Conservation (phyloP, 768 basidiomycete species). For the Russula griseocarnosa region DNA sequence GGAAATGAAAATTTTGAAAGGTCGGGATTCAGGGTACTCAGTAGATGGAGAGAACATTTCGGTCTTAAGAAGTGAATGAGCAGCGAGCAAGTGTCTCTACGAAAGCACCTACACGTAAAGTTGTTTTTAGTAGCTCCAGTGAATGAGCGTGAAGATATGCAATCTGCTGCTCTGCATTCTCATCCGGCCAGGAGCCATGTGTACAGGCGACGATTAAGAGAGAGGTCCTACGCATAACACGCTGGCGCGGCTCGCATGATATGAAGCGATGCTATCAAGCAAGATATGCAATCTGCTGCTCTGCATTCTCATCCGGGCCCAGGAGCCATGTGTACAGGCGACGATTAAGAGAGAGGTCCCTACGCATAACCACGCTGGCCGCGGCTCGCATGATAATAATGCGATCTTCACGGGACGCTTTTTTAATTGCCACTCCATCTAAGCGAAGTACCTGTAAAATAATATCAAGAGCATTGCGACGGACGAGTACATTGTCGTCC, state of each 20-base stretch:
- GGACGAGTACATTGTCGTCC: conserved; percentile 89
- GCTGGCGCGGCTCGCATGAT: conserved; percentile 80
- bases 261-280: too few relatives aligned
- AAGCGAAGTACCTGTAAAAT: conserved; percentile 71
- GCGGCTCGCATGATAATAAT: conserved; percentile 83
- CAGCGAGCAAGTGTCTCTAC: not conserved
- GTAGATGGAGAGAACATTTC: conserved; percentile 74
- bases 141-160: conserved; percentile 64
- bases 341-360: conserved; percentile 90
- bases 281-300: conserved; percentile 71
- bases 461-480: conserved; percentile 80
- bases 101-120: conserved; percentile 56
- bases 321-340: conserved; percentile 91
- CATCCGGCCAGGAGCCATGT: conserved; percentile 87
- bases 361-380: conserved; percentile 81
- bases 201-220: conserved; percentile 88
- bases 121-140: conserved; percentile 64
- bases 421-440: conserved; percentile 65
- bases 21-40: conserved; percentile 73
- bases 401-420: conserved; percentile 68
- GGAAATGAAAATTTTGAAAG: conserved; percentile 95
- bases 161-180: conserved; percentile 70
- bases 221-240: conserved; percentile 88
- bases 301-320: conserved; percentile 72
- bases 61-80: conserved; percentile 40